These are phyloP conservation scores for Plectosphaerella plurivora DNA, from an alignment of 2,329 filamentous ascomycete genomes.

Conservation along the genomic window DNA sequence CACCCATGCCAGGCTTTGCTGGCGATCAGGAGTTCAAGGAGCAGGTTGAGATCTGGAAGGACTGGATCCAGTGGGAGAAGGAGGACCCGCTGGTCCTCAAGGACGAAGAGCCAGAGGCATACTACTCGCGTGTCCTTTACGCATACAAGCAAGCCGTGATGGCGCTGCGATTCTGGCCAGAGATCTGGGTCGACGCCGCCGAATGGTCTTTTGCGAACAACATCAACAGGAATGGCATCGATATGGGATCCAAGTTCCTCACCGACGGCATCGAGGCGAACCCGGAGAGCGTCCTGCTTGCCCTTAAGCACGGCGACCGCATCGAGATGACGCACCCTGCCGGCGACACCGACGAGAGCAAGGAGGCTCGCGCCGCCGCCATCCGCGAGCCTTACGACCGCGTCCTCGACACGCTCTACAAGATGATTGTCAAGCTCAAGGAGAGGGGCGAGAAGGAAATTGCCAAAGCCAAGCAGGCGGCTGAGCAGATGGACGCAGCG, in stretches of 20 bases:
- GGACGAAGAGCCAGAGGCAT: conserved; percentile 71
- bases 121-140: conserved; percentile 77
- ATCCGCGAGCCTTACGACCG: conserved; percentile 81
- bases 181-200: conserved; percentile 92
- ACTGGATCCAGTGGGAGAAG: conserved; percentile 94
- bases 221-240: conserved; percentile 55
- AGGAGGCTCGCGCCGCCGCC: conserved; percentile 70
- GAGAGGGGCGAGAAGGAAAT: conserved; percentile 57
- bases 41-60: conserved; percentile 86
- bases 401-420: conserved; percentile 83
- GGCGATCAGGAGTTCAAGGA: conserved; percentile 79
- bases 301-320: conserved; percentile 84
- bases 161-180: conserved; percentile 89
- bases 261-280: conserved; percentile 82
- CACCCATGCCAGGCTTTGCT: conserved; percentile 80
- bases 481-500: conserved; percentile 33
- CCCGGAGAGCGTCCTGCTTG: conserved; percentile 86
- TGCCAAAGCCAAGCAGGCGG: conserved; percentile 50
- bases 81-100: conserved; percentile 84
- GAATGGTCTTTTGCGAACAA: conserved; percentile 86
- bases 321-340: conserved; percentile 74
- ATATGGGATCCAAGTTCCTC: conserved; percentile 69
- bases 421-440: conserved; percentile 70
- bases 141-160: conserved; percentile 92
- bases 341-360: conserved; percentile 70